Evolutionary conservation across 106 monocot species (phyloP), one percentile per base, ranked within the genome.

Genomic region (Dendrobium nobile): DNA sequence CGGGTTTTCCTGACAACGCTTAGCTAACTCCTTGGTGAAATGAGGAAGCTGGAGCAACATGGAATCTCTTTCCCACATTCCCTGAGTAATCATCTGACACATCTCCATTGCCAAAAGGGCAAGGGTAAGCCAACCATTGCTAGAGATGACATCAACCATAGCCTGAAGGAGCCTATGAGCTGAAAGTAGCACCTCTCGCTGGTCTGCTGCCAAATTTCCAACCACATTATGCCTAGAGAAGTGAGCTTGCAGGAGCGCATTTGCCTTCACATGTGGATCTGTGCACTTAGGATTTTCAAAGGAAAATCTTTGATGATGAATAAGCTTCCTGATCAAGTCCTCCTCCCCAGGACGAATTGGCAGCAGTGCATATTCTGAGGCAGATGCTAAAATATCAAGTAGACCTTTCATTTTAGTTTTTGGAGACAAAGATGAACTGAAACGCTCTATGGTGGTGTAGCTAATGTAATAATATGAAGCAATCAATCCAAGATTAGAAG

Each of bases 41-140:
- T 99, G 95, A 22, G 99, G 99, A 75, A 99, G 88, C 72, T 99
- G 99, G 24, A 95, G 85, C 44, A 99, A 87, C 77, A 88, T 75
- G 5, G 99, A 85, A 68, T 99, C 99, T 15, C 90, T 85, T 58
- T 93, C 99, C 99, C 99, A 99, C 91, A 95, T 91, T 9, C 92
- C 98, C 72, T 99, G 99, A 17, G 99, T 99, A 41, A 99, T 92
- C 99, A 99, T 99, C 54, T 99, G 99, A 68, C 95, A 93, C 54
- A 99, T 33, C 67, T 99, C 99, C 99, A 99, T 99, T 18, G 95
- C 89, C 7, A 79, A 41, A 22, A 99, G 80, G 68, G 95, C 92
- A 37, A 93, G 88, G 73, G 24, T 88, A 11, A 95, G 87, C 95
- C 95, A 99, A 15, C 95, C 99, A 72, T 93, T 99, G 85, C 93